Evolutionary conservation across 2,329 filamentous ascomycete genomes (phyloP).

Genomic region (Fusarium sp.): DNA sequence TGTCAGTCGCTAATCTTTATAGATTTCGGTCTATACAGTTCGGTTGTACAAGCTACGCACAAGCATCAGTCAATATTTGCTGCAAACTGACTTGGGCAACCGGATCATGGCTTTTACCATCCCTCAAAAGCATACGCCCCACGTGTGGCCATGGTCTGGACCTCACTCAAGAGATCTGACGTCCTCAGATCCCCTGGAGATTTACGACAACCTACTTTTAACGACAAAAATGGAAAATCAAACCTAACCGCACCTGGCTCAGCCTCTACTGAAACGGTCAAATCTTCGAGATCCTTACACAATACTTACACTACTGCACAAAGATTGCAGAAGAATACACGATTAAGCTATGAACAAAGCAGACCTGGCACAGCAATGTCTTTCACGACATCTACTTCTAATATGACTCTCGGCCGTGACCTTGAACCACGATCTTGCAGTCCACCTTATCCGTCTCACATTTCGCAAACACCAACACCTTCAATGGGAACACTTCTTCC

Average conservation of each 20-base stretch:
- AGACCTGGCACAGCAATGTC: conserved; percentile 38
- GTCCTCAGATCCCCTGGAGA: background rate
- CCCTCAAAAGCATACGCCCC: conserved; percentile 42
- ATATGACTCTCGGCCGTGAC: conserved; percentile 31
- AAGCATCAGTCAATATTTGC: conserved; percentile 81
- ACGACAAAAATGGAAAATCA: conserved; percentile 23
- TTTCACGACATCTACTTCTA: conserved; percentile 41
- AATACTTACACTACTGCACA: conserved; percentile 4
- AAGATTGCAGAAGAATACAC: conserved; percentile 8
- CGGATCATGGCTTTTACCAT: conserved; percentile 46
- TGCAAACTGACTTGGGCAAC: conserved; percentile 57
- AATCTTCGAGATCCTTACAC: conserved; percentile 17
- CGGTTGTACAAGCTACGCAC: conserved; percentile 89
- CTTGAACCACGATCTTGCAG: conserved; percentile 16
- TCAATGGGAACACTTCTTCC: conserved; percentile 23
- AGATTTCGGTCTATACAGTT: conserved; percentile 82
- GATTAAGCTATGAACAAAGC: conserved; percentile 10
- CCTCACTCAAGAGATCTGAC: conserved; percentile 34
- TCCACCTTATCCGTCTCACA: conserved; percentile 18
- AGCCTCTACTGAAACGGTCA: conserved; percentile 9
- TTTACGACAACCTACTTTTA: conserved; percentile 16
- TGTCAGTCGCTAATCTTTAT: background rate
- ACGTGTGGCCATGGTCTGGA: conserved; percentile 58
- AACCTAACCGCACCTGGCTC: conserved; percentile 12
- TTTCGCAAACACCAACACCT: conserved; percentile 32